A percentile compares a stretch with the other conserved stretches of the same genome.
These are phyloP conservation scores for Diaporthe nobilis DNA, from an alignment of 2,329 filamentous ascomycete genomes.

Conservation along the genomic window DNA sequence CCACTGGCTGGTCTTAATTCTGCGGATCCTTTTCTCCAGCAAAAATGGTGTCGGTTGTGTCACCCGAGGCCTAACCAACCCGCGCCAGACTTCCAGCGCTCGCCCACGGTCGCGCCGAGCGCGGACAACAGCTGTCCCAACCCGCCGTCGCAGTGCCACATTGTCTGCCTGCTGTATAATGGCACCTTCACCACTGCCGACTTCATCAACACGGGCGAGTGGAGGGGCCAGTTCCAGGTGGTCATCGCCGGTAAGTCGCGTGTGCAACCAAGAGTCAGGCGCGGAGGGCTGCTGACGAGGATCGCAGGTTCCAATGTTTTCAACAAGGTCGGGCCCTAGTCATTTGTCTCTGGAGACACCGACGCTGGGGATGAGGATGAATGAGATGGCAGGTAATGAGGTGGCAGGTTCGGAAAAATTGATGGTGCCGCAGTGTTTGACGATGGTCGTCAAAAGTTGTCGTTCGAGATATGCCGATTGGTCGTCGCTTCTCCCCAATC, in stretches of 20 bases:
- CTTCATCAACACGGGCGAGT: constrained; percentile 19
- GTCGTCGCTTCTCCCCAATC: not conserved
- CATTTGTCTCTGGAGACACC: not conserved
- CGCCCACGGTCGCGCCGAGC: constrained; percentile 26
- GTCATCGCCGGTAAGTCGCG: constrained; percentile 28
- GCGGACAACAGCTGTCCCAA: not conserved
- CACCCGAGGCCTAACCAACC: not conserved
- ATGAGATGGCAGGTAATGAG: not conserved
- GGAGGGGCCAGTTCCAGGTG: constrained; percentile 12
- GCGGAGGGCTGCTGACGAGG: not conserved
- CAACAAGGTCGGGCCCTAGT: not conserved
- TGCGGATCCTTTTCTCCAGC: no score
- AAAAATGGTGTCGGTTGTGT: not conserved
- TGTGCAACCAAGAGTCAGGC: not conserved
- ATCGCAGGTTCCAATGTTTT: constrained; percentile 14
- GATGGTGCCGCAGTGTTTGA: not conserved
- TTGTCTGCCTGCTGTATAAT: constrained; percentile 20
- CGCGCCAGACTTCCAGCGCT: constrained; percentile 23
- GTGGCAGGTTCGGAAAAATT: not conserved
- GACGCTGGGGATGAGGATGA: not conserved
- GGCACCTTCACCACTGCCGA: not conserved
- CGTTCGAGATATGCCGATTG: constrained; percentile 23
- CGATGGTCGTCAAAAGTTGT: not conserved
- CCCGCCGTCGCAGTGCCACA: constrained; percentile 24
- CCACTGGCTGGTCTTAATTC: no score